Evolutionary conservation across 768 basidiomycete species (phyloP).

Genomic region (Termitomyces sp.): DNA sequence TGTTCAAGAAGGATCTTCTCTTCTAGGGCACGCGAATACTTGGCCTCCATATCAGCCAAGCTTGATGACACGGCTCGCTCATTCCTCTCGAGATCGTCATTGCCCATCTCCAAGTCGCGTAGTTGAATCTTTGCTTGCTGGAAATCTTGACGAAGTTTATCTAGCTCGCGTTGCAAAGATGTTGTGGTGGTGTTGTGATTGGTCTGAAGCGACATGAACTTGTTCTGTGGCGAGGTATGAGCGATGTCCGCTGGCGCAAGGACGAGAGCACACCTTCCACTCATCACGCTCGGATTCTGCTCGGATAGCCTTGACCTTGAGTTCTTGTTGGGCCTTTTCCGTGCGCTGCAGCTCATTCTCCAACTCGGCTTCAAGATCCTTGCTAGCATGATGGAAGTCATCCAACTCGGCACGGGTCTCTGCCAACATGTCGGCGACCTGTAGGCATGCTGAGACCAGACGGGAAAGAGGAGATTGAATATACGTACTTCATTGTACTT

Average conservation of each 20-base stretch:
- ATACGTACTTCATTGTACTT: slow-evolving; percentile 63
- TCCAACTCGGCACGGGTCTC: slow-evolving; percentile 83
- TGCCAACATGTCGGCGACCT: slow-evolving; percentile 76
- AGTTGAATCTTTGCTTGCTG: slow-evolving; percentile 68
- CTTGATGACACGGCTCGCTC: slow-evolving; percentile 84
- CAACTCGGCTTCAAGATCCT: slow-evolving; percentile 89
- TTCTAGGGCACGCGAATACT: slow-evolving; percentile 86
- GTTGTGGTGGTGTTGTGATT: slow-evolving; percentile 86
- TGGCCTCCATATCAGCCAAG: slow-evolving; percentile 78
- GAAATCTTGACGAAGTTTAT: slow-evolving; percentile 70
- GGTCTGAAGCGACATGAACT: slow-evolving; percentile 85
- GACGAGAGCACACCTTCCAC: slow-evolving; percentile 71
- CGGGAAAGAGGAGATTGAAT: neutral
- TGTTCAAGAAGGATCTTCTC: slow-evolving; percentile 98
- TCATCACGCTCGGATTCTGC: slow-evolving; percentile 78
- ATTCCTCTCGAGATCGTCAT: slow-evolving; percentile 94
- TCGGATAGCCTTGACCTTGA: slow-evolving; percentile 63
- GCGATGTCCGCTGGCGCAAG: slow-evolving; percentile 1
- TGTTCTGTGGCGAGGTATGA: slow-evolving; percentile 38
- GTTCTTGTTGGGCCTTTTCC: slow-evolving; percentile 78
- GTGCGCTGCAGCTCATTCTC: slow-evolving; percentile 87
- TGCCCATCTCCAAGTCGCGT: slow-evolving; percentile 93
- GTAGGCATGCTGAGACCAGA: slow-evolving; percentile 1
- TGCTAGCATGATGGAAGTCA: slow-evolving; percentile 82
- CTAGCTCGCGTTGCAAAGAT: slow-evolving; percentile 88